Percentiles rank a stretch among this genome's conserved stretches.
Conservation (phyloP, 768 basidiomycete species). For the Phallus indusiatus region DNA sequence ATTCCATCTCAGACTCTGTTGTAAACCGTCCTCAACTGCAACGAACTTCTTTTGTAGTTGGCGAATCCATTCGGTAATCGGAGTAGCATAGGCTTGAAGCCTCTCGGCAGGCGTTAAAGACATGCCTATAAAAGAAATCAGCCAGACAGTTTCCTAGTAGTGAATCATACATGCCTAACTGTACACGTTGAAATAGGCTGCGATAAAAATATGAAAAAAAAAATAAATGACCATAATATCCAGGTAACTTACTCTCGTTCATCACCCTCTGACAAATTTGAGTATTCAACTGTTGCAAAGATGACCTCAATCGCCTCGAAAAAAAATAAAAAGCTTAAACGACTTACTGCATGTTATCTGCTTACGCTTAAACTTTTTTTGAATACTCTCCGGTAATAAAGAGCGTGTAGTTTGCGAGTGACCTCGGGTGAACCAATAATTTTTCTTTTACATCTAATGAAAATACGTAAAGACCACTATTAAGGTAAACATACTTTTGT, state of each 20-base stretch:
- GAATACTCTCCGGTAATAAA: conserved; percentile 46
- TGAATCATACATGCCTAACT: conserved; percentile 44
- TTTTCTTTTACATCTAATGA: conserved; percentile 27
- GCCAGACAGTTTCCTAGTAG: not conserved
- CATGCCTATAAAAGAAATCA: conserved; percentile 1
- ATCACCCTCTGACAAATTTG: conserved; percentile 36
- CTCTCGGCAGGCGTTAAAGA: conserved; percentile 42
- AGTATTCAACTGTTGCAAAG: conserved; percentile 52
- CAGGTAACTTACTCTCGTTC: conserved; percentile 46
- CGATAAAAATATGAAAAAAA: not conserved
- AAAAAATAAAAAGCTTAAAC: not conserved
- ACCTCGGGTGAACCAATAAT: conserved; percentile 52
- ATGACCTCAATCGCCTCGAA: not conserved
- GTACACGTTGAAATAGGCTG: conserved; percentile 42
- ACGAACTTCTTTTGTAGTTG: conserved; percentile 50
- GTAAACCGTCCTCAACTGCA: conserved; percentile 48
- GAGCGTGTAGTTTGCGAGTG: conserved; percentile 32
- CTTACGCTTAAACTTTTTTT: conserved; percentile 42
- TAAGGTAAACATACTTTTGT: conserved; percentile 25
- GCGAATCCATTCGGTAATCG: conserved; percentile 59
- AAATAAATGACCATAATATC: conserved; percentile 45
- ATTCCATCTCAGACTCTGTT: conserved; percentile 49
- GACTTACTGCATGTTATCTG: conserved; percentile 59
- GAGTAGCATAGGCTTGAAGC: conserved; percentile 66
- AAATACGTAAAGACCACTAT: not conserved